Evolutionary conservation across 2,329 filamentous ascomycete species (phyloP).

Genomic region (Arthroderma uncinatum): DNA sequence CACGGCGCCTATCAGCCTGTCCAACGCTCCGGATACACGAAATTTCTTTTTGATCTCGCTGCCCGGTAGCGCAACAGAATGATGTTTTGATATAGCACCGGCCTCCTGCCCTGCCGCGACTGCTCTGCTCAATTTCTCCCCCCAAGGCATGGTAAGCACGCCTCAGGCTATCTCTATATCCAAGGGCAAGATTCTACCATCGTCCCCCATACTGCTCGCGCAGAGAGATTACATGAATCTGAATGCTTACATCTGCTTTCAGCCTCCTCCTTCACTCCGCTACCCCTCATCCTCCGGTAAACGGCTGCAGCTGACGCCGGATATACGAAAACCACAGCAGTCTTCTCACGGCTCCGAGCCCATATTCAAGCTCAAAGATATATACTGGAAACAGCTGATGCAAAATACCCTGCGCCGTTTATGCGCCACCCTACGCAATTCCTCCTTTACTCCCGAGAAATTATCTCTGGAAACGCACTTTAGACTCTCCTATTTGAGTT

Average conservation of each 20-base stretch:
- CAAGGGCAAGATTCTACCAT: background rate
- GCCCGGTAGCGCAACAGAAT: background rate
- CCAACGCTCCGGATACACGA: background rate
- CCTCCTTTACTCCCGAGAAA: background rate
- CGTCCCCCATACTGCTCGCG: background rate
- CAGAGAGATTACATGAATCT: background rate
- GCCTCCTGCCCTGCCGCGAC: background rate
- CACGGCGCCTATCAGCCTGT: background rate
- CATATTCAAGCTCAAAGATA: too few species aligned
- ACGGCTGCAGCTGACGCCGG: background rate
- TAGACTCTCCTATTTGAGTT: slow-evolving; percentile 1
- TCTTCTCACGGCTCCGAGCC: background rate
- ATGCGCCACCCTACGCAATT: background rate
- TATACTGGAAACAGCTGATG: too few species aligned
- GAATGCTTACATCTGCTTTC: background rate
- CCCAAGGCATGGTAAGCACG: background rate
- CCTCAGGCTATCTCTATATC: background rate
- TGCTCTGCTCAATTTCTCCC: background rate
- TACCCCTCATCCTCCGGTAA: background rate
- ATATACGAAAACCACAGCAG: background rate
- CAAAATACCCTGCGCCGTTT: background rate
- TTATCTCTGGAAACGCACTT: too few species aligned
- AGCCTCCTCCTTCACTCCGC: background rate
- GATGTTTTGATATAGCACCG: background rate
- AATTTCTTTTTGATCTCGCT: background rate